Evolutionary conservation across 1,139 yeast genomes (phyloP).

Genomic region (Debaryomycetaceae sp.): DNA sequence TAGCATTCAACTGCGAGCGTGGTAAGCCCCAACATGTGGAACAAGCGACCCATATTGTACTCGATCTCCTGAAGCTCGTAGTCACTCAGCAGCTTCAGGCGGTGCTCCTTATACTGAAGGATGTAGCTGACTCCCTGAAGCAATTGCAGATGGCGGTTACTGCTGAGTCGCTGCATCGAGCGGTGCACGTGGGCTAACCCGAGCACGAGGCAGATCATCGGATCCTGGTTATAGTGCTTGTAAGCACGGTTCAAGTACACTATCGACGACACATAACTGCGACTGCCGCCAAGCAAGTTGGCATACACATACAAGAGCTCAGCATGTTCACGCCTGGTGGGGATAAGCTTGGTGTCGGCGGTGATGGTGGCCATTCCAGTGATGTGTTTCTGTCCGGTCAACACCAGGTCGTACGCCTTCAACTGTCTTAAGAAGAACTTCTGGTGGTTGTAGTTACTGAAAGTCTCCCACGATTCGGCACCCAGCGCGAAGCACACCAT

Average conservation of each 20-base stretch:
- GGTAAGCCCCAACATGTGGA: constrained; percentile 75
- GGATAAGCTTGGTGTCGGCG: constrained; percentile 35
- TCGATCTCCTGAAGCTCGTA: constrained; percentile 72
- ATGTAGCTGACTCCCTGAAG: constrained; percentile 81
- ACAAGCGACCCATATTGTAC: constrained; percentile 80
- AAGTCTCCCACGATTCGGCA: constrained; percentile 49
- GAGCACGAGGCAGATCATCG: constrained; percentile 67
- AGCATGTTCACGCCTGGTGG: constrained; percentile 53
- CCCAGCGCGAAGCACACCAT: constrained; percentile 67
- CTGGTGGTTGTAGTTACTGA: constrained; percentile 78
- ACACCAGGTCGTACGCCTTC: constrained; percentile 77
- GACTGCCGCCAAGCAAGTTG: constrained; percentile 72
- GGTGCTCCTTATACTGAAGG: constrained; percentile 59
- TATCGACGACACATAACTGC: constrained; percentile 76
- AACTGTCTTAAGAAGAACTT: constrained; percentile 85
- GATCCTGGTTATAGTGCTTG: constrained; percentile 64
- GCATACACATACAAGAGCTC: constrained; percentile 75
- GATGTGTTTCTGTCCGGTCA: constrained; percentile 44
- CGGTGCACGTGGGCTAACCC: constrained; percentile 87
- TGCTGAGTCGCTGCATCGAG: constrained; percentile 84
- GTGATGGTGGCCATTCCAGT: constrained; percentile 77
- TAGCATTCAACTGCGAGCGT: constrained; percentile 72
- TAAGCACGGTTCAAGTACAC: constrained; percentile 63
- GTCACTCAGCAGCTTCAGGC: constrained; percentile 31
- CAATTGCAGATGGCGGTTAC: constrained; percentile 80